Conservation (phyloP, 73 alveolate genomes). For the Paramecium caudatum region DNA sequence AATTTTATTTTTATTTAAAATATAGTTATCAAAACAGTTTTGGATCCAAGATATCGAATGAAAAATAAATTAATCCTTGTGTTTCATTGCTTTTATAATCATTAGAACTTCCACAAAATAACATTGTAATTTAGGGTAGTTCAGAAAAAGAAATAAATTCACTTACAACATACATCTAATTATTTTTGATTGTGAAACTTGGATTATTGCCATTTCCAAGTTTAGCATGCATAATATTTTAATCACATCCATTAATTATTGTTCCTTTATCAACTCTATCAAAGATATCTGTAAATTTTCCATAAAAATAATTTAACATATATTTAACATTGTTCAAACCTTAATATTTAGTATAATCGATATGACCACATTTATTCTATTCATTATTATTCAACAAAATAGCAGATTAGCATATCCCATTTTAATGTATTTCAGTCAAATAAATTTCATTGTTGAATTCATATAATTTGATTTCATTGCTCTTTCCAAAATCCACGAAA, state of each 20-base stretch:
- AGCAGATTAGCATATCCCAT: slow-evolving; percentile 11
- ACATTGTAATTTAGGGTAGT: background rate
- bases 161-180: background rate
- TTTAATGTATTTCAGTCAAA: background rate
- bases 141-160: background rate
- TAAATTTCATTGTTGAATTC: background rate
- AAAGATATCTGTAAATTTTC: background rate
- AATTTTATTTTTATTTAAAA: too few relatives aligned
- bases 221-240: background rate
- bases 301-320: background rate
- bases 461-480: background rate
- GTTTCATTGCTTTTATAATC: background rate
- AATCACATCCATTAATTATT: background rate
- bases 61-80: background rate
- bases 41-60: background rate
- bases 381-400: slow-evolving; percentile 2
- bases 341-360: background rate
- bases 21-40: background rate
- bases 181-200: background rate
- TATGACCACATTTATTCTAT: background rate
- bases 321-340: background rate
- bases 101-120: slow-evolving; percentile 1
- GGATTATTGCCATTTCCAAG: background rate
- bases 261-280: background rate
- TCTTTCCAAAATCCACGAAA: background rate